Base-by-base conservation (phyloP, 2,329 filamentous ascomycete species). In the Fusarium nanum region DNA sequence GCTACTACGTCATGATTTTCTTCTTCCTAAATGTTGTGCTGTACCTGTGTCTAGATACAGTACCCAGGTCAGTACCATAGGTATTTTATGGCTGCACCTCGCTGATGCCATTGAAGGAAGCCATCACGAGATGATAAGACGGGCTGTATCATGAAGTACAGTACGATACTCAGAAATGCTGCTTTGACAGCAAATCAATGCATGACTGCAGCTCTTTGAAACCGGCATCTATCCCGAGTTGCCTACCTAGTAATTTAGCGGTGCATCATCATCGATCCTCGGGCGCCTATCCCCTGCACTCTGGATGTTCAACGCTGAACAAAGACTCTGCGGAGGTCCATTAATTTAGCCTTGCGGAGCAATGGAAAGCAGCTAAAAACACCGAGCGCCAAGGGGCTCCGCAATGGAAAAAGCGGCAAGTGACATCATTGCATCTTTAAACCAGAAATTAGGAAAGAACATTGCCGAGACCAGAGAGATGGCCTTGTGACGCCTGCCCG, bases 381-480 rank as follows among this genome's bases (percentile, higher is more conserved):
- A 14, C 56, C 49, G 34, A 60, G 30, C 54, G 68, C 52, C 68
- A 68, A 71, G 68, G 61, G 57, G 63, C 37, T 30, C 55, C 44
- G 55, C 37, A 48, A 41, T 60, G 47, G 56, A 55, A 56, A 56
- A 42, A 41, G 42, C 56, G 64, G 56, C 57, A 66, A 68, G 64
- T 71, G 68, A 71, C 68, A 65, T 71, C 68, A 71, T 68, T 50
- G 46, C 25, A 23, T 55, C 20, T 42, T 48, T 34, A 37, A 50
- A 44, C 55, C 61, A 66, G 57, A 62, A 62, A 64, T 67, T 62
- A 57, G 48, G 48, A 50, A 60, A 42, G 32, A 56, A 41, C 48
- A 64, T 42, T 57, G 40, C 40, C 55, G 61, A 47, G 40, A 41
- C 32, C 27, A 60, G 32, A 28, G 37, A 27, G 23, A 32, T 32